A percentile compares a stretch with the other conserved stretches of the same genome.
phyloP scores from a whole-genome alignment of 2,329 filamentous ascomycete species.

The Epichloe gansuensis region DNA sequence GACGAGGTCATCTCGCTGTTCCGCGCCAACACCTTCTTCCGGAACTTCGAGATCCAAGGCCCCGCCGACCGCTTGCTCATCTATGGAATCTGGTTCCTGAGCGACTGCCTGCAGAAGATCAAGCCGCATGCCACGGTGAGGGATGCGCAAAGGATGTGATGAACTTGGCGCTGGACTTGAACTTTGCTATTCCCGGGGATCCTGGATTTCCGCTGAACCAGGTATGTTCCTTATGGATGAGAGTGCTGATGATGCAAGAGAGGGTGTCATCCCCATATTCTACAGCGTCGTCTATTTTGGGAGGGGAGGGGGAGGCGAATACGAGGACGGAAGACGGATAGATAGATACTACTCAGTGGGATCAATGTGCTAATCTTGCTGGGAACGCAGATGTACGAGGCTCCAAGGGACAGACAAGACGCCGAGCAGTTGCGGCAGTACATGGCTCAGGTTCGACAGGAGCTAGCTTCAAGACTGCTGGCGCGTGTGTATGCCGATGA shows the following conservation, averaged over 20 bases:
- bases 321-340: too few relatives aligned
- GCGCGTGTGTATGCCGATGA: slow-evolving; percentile 76
- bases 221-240: slow-evolving; percentile 28
- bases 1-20: slow-evolving; percentile 90
- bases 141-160: slow-evolving; percentile 60
- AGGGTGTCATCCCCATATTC: too few relatives aligned
- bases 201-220: slow-evolving; percentile 90
- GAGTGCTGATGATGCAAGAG: not conserved
- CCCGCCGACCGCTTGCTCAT: slow-evolving; percentile 88
- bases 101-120: slow-evolving; percentile 81
- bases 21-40: slow-evolving; percentile 96
- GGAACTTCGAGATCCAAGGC: slow-evolving; percentile 98
- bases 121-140: slow-evolving; percentile 56
- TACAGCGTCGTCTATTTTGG: too few relatives aligned
- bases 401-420: slow-evolving; percentile 75
- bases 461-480: slow-evolving; percentile 71
- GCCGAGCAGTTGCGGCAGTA: slow-evolving; percentile 84
- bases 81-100: slow-evolving; percentile 92
- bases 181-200: slow-evolving; percentile 92
- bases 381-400: slow-evolving; percentile 61
- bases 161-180: slow-evolving; percentile 80
- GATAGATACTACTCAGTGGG: not conserved
- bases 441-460: slow-evolving; percentile 84
- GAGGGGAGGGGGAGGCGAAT: too few relatives aligned
- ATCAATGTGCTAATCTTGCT: not conserved